Conservation (phyloP, 148 eudicot species). For the Heliosperma pusillum region DNA sequence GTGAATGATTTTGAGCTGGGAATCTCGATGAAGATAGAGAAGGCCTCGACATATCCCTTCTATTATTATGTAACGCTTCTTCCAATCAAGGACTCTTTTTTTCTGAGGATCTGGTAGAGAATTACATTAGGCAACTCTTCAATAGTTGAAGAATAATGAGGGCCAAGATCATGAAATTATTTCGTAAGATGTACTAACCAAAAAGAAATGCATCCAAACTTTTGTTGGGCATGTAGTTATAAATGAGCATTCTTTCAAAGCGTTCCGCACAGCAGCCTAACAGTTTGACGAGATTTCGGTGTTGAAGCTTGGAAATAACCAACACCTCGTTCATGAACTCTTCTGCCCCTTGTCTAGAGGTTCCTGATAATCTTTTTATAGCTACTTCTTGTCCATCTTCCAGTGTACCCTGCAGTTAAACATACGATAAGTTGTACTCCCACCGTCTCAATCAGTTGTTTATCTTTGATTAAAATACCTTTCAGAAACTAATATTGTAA, state of each 20-base stretch:
- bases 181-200: slow-evolving; percentile 18
- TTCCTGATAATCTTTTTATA: slow-evolving; percentile 31
- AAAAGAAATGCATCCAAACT: slow-evolving; percentile 36
- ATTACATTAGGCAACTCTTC: no score
- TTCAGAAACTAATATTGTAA: no score
- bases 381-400: slow-evolving; percentile 32
- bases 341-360: slow-evolving; percentile 33
- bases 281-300: slow-evolving; percentile 39
- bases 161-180: not conserved
- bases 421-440: no score
- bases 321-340: slow-evolving; percentile 39
- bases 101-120: not conserved
- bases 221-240: slow-evolving; percentile 39
- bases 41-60: slow-evolving; percentile 29
- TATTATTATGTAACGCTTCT: slow-evolving; percentile 26
- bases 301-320: slow-evolving; percentile 42
- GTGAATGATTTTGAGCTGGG: slow-evolving; percentile 21
- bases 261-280: slow-evolving; percentile 39
- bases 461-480: no score
- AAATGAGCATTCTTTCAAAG: slow-evolving; percentile 32
- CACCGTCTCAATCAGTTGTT: no score
- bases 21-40: slow-evolving; percentile 25
- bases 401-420: slow-evolving; percentile 27
- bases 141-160: no score
- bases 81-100: slow-evolving; percentile 21